Evolutionary conservation across 2,329 filamentous ascomycete genomes (phyloP).

Genomic region (Colletotrichum theobromicola): DNA sequence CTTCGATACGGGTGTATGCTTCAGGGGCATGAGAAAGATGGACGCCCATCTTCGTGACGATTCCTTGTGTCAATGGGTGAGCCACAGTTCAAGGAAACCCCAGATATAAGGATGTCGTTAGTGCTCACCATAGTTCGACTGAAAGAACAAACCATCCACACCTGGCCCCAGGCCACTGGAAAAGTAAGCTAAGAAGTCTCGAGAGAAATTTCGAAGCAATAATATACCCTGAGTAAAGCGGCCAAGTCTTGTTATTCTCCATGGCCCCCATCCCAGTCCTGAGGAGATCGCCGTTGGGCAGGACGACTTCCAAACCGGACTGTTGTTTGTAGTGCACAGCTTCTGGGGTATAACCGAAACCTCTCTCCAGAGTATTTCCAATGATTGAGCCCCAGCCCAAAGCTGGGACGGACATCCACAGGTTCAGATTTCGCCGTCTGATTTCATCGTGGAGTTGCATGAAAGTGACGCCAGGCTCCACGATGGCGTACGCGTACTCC

Average conservation of each 20-base stretch:
- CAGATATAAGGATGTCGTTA: neutral
- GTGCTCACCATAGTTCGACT: conserved; percentile 8
- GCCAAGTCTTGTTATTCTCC: conserved; percentile 23
- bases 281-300: conserved; percentile 41
- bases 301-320: conserved; percentile 46
- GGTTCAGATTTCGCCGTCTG: conserved; percentile 37
- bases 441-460: conserved; percentile 40
- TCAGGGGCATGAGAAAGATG: neutral
- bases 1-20: neutral
- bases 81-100: neutral
- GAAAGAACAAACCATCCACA: conserved; percentile 18
- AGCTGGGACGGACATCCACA: conserved; percentile 52
- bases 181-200: neutral
- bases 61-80: neutral
- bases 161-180: conserved; percentile 20
- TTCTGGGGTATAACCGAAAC: conserved; percentile 33
- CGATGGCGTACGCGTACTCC: conserved; percentile 46
- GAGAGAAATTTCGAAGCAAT: neutral
- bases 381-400: conserved; percentile 25
- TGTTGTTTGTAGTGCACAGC: conserved; percentile 44
- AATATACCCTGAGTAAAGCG: neutral
- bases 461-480: conserved; percentile 51
- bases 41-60: neutral
- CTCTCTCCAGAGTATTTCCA: conserved; percentile 34
- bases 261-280: conserved; percentile 46